Percentiles rank a stretch among this genome's conserved stretches.
Evolutionary conservation across 495 filamentous ascomycete species (phyloP).

Genomic region (Aspergillus egyptiacus): DNA sequence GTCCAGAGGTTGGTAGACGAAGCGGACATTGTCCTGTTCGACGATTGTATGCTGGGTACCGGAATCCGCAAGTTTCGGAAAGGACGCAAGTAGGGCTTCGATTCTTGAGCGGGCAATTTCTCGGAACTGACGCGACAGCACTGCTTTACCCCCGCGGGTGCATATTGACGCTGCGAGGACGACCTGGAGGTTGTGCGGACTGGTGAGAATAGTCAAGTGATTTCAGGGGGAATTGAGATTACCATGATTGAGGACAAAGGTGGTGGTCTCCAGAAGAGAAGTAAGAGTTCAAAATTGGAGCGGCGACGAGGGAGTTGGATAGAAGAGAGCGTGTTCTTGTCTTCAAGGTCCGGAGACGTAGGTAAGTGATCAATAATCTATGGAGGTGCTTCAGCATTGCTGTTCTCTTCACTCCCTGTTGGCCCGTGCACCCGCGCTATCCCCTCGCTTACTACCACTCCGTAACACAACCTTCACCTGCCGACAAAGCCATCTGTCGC

Average conservation of each 20-base stretch:
- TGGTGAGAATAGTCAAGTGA: slow-evolving; percentile 19
- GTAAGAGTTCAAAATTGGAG: background rate
- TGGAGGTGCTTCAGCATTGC: slow-evolving; percentile 36
- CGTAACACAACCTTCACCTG: slow-evolving; percentile 19
- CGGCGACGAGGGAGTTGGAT: background rate
- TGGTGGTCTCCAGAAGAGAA: background rate
- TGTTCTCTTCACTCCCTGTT: slow-evolving; percentile 40
- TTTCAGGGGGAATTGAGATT: slow-evolving; percentile 9
- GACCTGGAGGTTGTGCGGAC: slow-evolving; percentile 56
- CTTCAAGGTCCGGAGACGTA: slow-evolving; percentile 25
- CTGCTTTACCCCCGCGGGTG: slow-evolving; percentile 93
- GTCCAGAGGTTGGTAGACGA: slow-evolving; percentile 97
- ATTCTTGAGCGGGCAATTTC: slow-evolving; percentile 94
- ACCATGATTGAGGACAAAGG: slow-evolving; percentile 15
- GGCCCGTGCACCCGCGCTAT: slow-evolving; percentile 36
- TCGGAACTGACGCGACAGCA: slow-evolving; percentile 92
- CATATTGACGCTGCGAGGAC: slow-evolving; percentile 98
- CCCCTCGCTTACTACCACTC: slow-evolving; percentile 41
- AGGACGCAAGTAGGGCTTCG: slow-evolving; percentile 91
- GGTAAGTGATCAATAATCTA: slow-evolving; percentile 21
- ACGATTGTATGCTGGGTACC: slow-evolving; percentile 96
- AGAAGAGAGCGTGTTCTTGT: slow-evolving; percentile 6
- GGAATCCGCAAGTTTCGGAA: slow-evolving; percentile 92
- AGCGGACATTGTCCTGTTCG: slow-evolving; percentile 98
- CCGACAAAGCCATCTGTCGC: slow-evolving; percentile 1